Conservation (phyloP, 352 stramenopile species). For the Phytophthora meadii region DNA sequence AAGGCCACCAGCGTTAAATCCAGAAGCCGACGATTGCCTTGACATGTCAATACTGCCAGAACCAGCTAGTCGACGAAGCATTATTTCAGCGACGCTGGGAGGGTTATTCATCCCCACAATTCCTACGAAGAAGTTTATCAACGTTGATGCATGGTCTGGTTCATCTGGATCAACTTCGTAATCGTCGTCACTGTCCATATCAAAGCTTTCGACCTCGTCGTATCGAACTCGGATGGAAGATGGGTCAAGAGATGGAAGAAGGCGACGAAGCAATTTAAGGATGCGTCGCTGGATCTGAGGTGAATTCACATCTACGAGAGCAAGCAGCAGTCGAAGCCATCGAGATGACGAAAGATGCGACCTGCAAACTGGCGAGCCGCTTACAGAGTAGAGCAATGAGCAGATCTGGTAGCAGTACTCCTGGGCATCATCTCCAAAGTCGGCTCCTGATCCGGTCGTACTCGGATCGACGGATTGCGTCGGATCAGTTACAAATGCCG, state of each 20-base stretch:
- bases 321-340: constrained; percentile 85
- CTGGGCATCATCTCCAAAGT: constrained; percentile 58
- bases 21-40: constrained; percentile 21
- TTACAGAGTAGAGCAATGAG: constrained; percentile 88
- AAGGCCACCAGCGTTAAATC: constrained; percentile 51
- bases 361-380: constrained; percentile 78
- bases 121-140: constrained; percentile 83
- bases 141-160: constrained; percentile 59
- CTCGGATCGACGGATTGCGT: constrained; percentile 53
- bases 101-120: constrained; percentile 76
- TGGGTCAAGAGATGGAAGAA: constrained; percentile 81
- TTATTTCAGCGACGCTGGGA: constrained; percentile 68
- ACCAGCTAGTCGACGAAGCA: constrained; percentile 46
- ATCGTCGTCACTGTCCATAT: constrained; percentile 88
- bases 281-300: constrained; percentile 82
- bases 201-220: constrained; percentile 76
- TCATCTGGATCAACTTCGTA: constrained; percentile 64
- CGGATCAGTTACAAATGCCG: constrained; percentile 46
- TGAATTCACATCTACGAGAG: constrained; percentile 77
- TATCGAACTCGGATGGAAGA: constrained; percentile 64
- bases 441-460: constrained; percentile 40
- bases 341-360: constrained; percentile 85
- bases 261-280: constrained; percentile 81
- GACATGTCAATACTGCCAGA: constrained; percentile 2
- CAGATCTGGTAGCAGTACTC: constrained; percentile 93